Percentiles rank a stretch among this genome's conserved stretches.
phyloP scores from a whole-genome alignment of 345 rosid genomes.

The Bruguiera parviflora region DNA sequence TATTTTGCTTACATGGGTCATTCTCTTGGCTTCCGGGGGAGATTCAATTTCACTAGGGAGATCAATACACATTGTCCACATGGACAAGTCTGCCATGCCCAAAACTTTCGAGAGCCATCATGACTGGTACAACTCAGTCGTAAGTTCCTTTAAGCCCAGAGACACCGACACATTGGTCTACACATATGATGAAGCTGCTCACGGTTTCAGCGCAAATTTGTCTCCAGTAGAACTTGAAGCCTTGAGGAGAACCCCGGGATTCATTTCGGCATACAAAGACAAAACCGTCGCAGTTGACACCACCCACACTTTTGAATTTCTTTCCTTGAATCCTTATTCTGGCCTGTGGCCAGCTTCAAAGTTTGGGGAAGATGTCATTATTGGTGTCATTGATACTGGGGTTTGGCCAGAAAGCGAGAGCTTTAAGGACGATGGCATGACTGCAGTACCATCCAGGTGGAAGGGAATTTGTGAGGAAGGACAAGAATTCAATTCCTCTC shows the following conservation, averaged over 20 bases:
- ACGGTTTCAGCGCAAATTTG: constrained; percentile 28
- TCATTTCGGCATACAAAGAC: constrained; percentile 26
- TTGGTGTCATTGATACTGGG: constrained; percentile 42
- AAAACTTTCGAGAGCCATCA: constrained; percentile 22
- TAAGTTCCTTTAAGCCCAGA: constrained; percentile 11
- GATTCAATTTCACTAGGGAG: constrained; percentile 3
- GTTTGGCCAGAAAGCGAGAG: constrained; percentile 40
- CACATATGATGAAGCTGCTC: constrained; percentile 19
- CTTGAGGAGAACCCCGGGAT: constrained; percentile 16
- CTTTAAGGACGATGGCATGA: constrained; percentile 31
- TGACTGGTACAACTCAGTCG: constrained; percentile 24
- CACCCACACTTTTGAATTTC: constrained; percentile 25
- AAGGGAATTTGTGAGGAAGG: constrained; percentile 44
- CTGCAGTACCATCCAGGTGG: constrained; percentile 32
- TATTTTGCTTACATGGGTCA: neutral
- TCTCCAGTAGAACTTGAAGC: constrained; percentile 19
- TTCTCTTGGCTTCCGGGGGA: neutral
- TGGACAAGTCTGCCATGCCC: constrained; percentile 39
- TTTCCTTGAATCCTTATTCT: constrained; percentile 15
- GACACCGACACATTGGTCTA: constrained; percentile 10
- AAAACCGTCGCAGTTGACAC: constrained; percentile 23
- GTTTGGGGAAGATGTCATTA: constrained; percentile 26
- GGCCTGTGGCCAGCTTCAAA: constrained; percentile 33
- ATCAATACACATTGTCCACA: constrained; percentile 32
- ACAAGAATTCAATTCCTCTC: constrained; percentile 32